Percentiles rank a stretch among this genome's conserved stretches.
Evolutionary conservation across 345 rosid genomes (phyloP).

Genomic region (Salix purpurea): DNA sequence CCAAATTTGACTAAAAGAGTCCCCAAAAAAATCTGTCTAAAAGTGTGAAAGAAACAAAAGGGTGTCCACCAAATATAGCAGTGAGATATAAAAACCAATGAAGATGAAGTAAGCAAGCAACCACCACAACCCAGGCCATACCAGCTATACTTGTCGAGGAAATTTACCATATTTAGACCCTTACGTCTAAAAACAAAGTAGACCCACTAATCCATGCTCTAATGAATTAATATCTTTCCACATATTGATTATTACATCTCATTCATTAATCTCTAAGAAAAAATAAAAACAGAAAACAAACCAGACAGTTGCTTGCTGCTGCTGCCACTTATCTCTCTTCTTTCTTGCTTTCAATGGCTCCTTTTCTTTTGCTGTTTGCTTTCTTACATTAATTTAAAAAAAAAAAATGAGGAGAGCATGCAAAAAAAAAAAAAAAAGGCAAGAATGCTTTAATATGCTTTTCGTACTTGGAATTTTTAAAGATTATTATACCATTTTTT

Average conservation of each 20-base stretch:
- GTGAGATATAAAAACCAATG: not conserved
- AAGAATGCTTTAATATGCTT: not conserved
- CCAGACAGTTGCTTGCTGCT: not conserved
- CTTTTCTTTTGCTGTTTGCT: not conserved
- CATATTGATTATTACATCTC: not conserved
- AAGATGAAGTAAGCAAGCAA: conserved; percentile 9
- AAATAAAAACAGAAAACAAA: not conserved
- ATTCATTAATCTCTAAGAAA: not conserved
- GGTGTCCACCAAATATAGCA: not conserved
- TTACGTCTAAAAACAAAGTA: not conserved
- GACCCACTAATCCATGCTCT: not conserved
- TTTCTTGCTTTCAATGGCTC: not conserved
- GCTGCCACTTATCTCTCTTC: not conserved
- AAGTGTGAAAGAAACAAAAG: not conserved
- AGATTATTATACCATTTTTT: not conserved
- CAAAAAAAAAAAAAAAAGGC: not conserved
- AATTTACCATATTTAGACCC: not conserved
- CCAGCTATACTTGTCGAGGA: not conserved
- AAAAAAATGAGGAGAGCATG: not conserved
- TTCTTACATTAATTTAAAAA: not conserved
- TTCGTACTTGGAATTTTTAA: not conserved
- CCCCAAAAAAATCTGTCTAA: not conserved
- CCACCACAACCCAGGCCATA: conserved; percentile 4
- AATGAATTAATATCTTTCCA: not conserved
- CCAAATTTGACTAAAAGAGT: not conserved